These are phyloP conservation scores for Aureobasidium sp. DNA, from an alignment of 2,329 filamentous ascomycete genomes.

Conservation along the genomic window DNA sequence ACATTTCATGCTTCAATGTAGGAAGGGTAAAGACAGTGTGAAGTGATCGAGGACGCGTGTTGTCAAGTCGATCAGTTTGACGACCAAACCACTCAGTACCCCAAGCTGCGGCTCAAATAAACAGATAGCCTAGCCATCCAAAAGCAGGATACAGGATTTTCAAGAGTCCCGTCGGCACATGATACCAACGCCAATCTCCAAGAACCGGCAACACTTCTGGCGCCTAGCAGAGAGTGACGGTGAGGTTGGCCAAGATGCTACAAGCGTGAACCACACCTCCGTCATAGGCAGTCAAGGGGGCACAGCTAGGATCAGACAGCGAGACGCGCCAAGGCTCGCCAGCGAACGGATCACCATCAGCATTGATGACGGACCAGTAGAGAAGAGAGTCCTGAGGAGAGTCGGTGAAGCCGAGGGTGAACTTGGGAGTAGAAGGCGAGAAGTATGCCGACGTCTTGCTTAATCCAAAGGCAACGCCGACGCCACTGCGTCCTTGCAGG, in stretches of 20 bases:
- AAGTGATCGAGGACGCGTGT: neutral
- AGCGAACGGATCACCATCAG: constrained; percentile 21
- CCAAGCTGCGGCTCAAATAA: neutral
- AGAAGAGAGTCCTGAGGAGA: constrained; percentile 14
- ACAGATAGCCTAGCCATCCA: neutral
- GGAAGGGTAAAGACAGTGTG: neutral
- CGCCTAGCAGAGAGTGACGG: constrained; percentile 11
- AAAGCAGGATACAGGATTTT: neutral
- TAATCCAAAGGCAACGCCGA: constrained; percentile 24
- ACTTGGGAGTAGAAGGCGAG: constrained; percentile 17
- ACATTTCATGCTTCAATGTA: neutral
- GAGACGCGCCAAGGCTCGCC: constrained; percentile 17
- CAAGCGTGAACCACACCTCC: constrained; percentile 11
- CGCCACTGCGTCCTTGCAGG: constrained; percentile 16
- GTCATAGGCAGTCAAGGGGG: constrained; percentile 5
- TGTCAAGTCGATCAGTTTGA: neutral
- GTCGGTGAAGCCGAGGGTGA: constrained; percentile 20
- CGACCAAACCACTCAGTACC: neutral
- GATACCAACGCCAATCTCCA: neutral
- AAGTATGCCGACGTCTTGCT: constrained; percentile 21
- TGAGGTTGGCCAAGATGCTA: neutral
- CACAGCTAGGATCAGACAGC: constrained; percentile 6
- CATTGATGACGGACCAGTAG: constrained; percentile 23
- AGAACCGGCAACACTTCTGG: neutral
- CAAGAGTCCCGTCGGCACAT: neutral